Percentiles rank a stretch among this genome's conserved stretches.
phyloP scores from a whole-genome alignment of 2,329 filamentous ascomycete genomes.

The Fusarium tjaetaba region DNA sequence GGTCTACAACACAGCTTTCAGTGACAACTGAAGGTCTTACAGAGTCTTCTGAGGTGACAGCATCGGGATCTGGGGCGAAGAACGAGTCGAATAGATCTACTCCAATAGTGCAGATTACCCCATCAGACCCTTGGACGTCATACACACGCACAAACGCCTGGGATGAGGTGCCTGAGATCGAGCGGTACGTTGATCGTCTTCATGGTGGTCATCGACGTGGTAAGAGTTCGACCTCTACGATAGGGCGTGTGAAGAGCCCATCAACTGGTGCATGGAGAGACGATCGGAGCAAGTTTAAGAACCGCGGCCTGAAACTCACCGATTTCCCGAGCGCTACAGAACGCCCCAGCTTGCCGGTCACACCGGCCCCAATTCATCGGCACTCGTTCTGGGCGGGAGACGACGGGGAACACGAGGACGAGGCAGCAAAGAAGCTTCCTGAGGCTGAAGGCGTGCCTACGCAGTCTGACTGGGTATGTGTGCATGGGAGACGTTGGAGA shows the following conservation, averaged over 20 bases:
- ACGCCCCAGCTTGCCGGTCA: constrained; percentile 88
- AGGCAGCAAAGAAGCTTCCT: constrained; percentile 71
- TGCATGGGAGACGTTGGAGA: constrained; percentile 61
- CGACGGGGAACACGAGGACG: constrained; percentile 54
- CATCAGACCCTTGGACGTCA: constrained; percentile 73
- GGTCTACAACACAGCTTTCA: constrained; percentile 5
- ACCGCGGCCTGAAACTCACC: constrained; percentile 72
- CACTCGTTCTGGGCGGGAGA: constrained; percentile 72
- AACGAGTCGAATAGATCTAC: constrained; percentile 60
- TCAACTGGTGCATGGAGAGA: constrained; percentile 19
- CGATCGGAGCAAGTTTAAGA: constrained; percentile 14
- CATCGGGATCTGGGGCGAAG: constrained; percentile 41
- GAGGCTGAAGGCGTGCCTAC: constrained; percentile 83
- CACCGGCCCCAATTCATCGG: constrained; percentile 81
- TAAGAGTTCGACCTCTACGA: constrained; percentile 45
- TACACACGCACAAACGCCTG: constrained; percentile 88
- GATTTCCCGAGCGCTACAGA: constrained; percentile 88
- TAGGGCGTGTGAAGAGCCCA: constrained; percentile 33
- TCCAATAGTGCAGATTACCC: constrained; percentile 57
- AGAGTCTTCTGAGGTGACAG: constrained; percentile 51
- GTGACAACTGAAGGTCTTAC: constrained; percentile 33
- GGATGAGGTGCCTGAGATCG: constrained; percentile 91
- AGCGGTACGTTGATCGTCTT: constrained; percentile 83
- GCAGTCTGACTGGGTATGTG: constrained; percentile 95
- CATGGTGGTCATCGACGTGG: constrained; percentile 69